Base-by-base conservation (phyloP, 192 early-diverging fungal species). In the Podila minutissima region DNA sequence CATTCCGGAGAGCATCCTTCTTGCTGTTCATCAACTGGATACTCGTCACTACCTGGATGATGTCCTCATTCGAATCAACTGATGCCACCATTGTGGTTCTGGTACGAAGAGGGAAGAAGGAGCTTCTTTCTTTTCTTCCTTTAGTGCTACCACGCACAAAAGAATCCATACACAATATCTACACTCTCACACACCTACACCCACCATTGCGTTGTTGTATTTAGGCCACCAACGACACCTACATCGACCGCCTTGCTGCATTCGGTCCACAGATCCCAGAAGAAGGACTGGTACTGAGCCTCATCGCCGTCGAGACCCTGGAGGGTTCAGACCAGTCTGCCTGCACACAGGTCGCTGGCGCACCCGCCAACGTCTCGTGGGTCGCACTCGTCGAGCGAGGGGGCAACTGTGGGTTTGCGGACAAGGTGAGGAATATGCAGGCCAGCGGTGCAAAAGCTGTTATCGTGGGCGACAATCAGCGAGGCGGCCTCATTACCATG, bases 371-470 rank as follows among this genome's bases (percentile, higher is more conserved):
- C 26, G 66, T 77, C 29, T 76, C 88, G 74, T 97, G 92, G 93
- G 89, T 98, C n/a, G 92, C 94, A 12, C 84, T 99, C 4, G 92
- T 98, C 2, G 89, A 94, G 69, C 90, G 97, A 59, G 77, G 77
- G 28, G 97, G 97, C 58, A 83, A 82, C 17, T 99, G 97, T 83
- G 85, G 90, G 0, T 99, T 99, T 74, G 87, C 92, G 46, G 92
- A 96, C 13, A 99, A 99, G 81, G 92, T 99, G 11, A 86, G 95
- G 48, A 91, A 91, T 35, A 96, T 98, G 95, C 95, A 98, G 84
- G 82, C 64, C 15, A 89, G 90, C 26, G 96, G 96, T 22, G 95
- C 95, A 0, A 84, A 87, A 20, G 95, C 92, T 0, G 95, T 98
- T 13, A 88, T 97, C 32, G 95, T 99, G 20, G 97, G 96, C 26